These are phyloP conservation scores for Elsinoe perseae DNA, from an alignment of 2,329 filamentous ascomycete species.

Conservation along the genomic window DNA sequence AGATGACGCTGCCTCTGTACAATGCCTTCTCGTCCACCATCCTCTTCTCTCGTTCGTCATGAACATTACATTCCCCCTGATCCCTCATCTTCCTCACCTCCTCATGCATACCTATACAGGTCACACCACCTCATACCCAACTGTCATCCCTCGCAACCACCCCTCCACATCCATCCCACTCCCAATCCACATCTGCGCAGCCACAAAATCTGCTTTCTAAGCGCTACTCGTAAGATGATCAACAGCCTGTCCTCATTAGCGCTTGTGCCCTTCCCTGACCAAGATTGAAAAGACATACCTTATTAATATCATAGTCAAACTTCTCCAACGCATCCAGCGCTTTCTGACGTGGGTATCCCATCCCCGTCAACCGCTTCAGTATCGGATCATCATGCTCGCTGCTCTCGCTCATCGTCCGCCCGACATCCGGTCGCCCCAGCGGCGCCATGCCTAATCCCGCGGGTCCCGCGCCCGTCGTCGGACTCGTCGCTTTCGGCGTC, in stretches of 20 bases:
- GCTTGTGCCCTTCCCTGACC: neutral
- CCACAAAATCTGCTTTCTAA: conserved; percentile 12
- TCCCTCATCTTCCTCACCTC: neutral
- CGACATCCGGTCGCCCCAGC: conserved; percentile 39
- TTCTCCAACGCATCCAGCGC: conserved; percentile 79
- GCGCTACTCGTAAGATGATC: conserved; percentile 17
- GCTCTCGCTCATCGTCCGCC: conserved; percentile 62
- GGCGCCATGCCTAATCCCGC: too few species aligned
- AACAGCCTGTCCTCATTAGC: conserved; percentile 18
- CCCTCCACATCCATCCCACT: conserved; percentile 1
- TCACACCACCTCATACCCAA: neutral
- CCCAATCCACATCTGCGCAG: conserved; percentile 3
- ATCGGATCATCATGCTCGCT: conserved; percentile 86
- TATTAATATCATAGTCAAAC: conserved; percentile 92
- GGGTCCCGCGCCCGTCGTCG: neutral
- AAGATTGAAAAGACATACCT: conserved; percentile 58
- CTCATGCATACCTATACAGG: neutral
- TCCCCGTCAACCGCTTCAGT: conserved; percentile 76
- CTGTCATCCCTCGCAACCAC: neutral
- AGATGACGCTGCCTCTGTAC: conserved; percentile 9
- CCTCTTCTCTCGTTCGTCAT: neutral
- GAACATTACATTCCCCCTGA: neutral
- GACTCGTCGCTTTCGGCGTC: conserved; percentile 16
- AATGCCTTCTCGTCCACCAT: neutral
- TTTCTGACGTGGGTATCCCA: conserved; percentile 73